A percentile compares a stretch with the other conserved stretches of the same genome.
Evolutionary conservation across 352 stramenopile species (phyloP).

Genomic region (Pythium sukuiense): DNA sequence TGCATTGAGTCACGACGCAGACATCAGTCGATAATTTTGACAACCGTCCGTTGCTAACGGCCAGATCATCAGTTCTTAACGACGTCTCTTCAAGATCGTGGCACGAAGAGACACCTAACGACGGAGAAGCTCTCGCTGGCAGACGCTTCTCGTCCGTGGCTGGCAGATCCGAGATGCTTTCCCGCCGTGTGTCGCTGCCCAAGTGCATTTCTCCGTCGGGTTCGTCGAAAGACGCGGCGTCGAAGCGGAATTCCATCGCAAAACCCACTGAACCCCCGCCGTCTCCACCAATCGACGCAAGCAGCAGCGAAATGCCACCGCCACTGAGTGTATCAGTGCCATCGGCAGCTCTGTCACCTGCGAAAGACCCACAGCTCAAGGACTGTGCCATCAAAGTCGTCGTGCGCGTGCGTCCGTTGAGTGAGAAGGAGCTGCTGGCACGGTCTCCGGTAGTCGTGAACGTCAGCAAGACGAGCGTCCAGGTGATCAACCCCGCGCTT

Average conservation of each 20-base stretch:
- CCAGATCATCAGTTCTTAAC: background rate
- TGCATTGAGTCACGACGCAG: too few relatives aligned
- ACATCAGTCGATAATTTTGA: too few relatives aligned
- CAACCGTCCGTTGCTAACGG: too few relatives aligned
- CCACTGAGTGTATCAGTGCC: background rate
- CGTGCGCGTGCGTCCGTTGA: conserved; percentile 70
- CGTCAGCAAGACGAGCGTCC: conserved; percentile 44
- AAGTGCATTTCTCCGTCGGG: conserved; percentile 28
- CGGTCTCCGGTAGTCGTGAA: conserved; percentile 56
- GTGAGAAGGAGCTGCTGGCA: conserved; percentile 45
- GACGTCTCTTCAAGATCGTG: conserved; percentile 2
- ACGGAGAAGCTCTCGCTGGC: background rate
- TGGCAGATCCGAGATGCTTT: conserved; percentile 10
- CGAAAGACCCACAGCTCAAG: conserved; percentile 32
- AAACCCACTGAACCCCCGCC: background rate
- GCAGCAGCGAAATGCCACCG: background rate
- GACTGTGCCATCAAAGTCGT: conserved; percentile 69
- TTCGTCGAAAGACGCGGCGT: background rate
- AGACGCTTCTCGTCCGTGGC: background rate
- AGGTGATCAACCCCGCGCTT: conserved; percentile 64
- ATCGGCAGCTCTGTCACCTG: background rate
- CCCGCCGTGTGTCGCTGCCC: conserved; percentile 25
- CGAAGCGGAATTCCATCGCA: background rate
- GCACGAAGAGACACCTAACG: background rate
- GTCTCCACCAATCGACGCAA: background rate